These are phyloP conservation scores for Teratosphaeria zuluensis DNA, from an alignment of 2,329 filamentous ascomycete species.

Conservation along the genomic window DNA sequence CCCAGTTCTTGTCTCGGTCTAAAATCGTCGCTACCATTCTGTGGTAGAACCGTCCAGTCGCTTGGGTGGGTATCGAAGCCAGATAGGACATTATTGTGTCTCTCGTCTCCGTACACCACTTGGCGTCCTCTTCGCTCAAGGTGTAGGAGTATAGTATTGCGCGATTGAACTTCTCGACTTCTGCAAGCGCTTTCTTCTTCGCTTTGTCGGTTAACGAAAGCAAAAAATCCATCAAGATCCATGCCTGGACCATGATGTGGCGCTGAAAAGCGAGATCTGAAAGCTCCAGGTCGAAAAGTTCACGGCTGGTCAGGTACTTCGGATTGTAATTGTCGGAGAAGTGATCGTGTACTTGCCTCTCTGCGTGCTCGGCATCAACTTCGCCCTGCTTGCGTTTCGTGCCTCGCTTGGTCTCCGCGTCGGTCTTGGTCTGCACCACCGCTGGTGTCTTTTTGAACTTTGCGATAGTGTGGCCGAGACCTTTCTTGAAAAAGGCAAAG, in stretches of 20 bases:
- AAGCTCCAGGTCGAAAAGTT: conserved; percentile 93
- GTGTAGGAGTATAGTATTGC: conserved; percentile 75
- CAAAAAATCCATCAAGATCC: conserved; percentile 91
- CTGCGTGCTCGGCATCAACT: conserved; percentile 2
- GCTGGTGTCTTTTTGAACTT: conserved; percentile 65
- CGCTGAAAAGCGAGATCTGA: conserved; percentile 89
- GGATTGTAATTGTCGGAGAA: conserved; percentile 71
- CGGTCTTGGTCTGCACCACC: conserved; percentile 60
- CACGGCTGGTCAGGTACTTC: conserved; percentile 94
- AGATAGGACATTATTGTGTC: conserved; percentile 73
- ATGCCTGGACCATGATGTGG: conserved; percentile 86
- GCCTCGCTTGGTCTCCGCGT: conserved; percentile 52
- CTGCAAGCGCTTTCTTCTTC: conserved; percentile 62
- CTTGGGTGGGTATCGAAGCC: conserved; percentile 35
- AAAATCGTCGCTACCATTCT: conserved; percentile 96
- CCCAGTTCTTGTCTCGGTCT: conserved; percentile 96
- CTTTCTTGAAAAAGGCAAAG: conserved; percentile 56
- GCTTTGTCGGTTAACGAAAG: conserved; percentile 76
- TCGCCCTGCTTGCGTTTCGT: conserved; percentile 55
- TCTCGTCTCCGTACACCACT: conserved; percentile 77
- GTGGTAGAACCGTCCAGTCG: conserved; percentile 85
- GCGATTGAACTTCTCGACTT: conserved; percentile 59
- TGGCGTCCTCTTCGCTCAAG: conserved; percentile 71
- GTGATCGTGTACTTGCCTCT: conserved; percentile 44
- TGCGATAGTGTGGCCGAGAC: conserved; percentile 53